phyloP scores from a whole-genome alignment of 768 basidiomycete genomes.

The Termitomyces sp. region DNA sequence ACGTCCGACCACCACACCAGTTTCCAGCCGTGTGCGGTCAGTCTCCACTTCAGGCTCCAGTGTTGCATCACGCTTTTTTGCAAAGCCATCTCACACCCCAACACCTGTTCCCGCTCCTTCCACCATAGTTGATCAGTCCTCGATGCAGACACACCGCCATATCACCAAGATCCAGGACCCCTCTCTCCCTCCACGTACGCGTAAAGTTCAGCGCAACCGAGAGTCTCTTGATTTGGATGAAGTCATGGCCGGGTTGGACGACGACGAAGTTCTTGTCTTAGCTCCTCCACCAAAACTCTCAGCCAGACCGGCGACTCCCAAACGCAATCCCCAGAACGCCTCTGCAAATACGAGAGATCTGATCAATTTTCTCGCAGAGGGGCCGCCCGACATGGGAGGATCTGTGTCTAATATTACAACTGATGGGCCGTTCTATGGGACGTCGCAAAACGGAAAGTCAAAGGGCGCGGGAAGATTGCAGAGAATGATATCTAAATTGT shows the following conservation, averaged over 20 bases:
- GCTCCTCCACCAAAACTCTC: slow-evolving; percentile 20
- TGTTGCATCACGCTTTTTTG: slow-evolving; percentile 25
- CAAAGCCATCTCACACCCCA: slow-evolving; percentile 28
- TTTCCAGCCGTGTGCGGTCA: slow-evolving; percentile 37
- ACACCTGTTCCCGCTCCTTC: slow-evolving; percentile 31
- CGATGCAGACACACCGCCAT: slow-evolving; percentile 28
- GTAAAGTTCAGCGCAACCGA: slow-evolving; percentile 51
- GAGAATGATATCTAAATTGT: slow-evolving; percentile 81
- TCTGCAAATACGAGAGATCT: slow-evolving; percentile 51
- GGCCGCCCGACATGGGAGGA: slow-evolving; percentile 55
- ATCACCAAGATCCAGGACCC: slow-evolving; percentile 27
- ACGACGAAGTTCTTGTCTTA: slow-evolving; percentile 38
- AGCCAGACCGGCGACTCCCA: slow-evolving; percentile 20
- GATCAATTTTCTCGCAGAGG: slow-evolving; percentile 55
- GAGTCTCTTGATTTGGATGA: slow-evolving; percentile 79
- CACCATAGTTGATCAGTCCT: slow-evolving; percentile 23
- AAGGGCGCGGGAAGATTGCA: slow-evolving; percentile 65
- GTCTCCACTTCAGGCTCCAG: slow-evolving; percentile 35
- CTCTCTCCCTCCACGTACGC: slow-evolving; percentile 48
- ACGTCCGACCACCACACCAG: slow-evolving; percentile 32
- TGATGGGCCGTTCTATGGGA: slow-evolving; percentile 24
- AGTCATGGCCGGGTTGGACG: slow-evolving; percentile 68
- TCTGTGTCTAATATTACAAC: slow-evolving; percentile 48
- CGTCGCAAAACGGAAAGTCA: slow-evolving; percentile 42
- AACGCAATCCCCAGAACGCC: slow-evolving; percentile 26